These are phyloP conservation scores for Lasiosphaeriaceae sp. DNA, from an alignment of 495 filamentous ascomycete genomes.

Conservation along the genomic window DNA sequence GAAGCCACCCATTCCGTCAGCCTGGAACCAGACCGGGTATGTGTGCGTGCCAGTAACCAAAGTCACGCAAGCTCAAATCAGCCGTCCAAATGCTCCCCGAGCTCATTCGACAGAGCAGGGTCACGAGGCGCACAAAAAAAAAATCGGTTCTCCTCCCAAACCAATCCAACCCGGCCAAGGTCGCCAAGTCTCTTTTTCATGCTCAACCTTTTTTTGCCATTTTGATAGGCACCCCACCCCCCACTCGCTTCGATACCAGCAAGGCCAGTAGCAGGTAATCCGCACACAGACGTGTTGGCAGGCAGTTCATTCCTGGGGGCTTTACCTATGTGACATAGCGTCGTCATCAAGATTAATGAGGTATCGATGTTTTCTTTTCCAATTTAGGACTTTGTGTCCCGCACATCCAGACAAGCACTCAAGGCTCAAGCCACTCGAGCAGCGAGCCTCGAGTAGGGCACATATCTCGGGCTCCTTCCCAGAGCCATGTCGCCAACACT, in stretches of 20 bases:
- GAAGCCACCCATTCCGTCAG: neutral
- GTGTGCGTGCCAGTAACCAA: slow-evolving; percentile 3
- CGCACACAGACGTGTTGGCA: neutral
- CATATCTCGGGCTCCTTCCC: neutral
- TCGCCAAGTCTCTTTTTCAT: neutral
- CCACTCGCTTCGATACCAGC: neutral
- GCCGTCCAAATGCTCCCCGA: slow-evolving; percentile 8
- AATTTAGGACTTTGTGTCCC: no score
- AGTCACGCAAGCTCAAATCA: slow-evolving; percentile 8
- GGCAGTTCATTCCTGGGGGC: neutral
- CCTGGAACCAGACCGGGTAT: neutral
- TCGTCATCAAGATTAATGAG: neutral
- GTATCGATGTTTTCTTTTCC: no score
- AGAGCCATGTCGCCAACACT: neutral
- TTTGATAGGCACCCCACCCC: neutral
- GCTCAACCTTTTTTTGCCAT: neutral
- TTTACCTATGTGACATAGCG: neutral
- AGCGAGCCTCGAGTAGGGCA: neutral
- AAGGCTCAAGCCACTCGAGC: neutral
- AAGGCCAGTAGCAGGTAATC: neutral
- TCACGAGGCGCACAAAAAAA: slow-evolving; percentile 10
- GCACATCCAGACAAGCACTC: no score
- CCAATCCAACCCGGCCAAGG: slow-evolving; percentile 3
- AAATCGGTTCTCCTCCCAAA: slow-evolving; percentile 8
- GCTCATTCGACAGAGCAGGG: slow-evolving; percentile 16